Evolutionary conservation across 108 stramenopile species (phyloP).

Genomic region (Pelagomonas calceolata): DNA sequence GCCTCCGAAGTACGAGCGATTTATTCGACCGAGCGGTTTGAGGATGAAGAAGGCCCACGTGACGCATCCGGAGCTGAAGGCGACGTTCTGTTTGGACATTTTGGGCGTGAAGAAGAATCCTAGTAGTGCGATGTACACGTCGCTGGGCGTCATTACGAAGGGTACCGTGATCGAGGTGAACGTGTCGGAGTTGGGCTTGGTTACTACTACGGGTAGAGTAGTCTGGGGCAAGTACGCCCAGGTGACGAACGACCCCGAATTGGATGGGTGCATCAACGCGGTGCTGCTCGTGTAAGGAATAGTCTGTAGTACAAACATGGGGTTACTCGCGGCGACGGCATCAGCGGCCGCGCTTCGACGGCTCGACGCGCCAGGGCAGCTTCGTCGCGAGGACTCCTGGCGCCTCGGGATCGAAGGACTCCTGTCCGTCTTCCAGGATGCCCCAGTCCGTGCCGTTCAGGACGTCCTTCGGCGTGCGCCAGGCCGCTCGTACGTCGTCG

Average conservation of each 20-base stretch:
- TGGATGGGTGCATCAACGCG: slow-evolving; percentile 83
- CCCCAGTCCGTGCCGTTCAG: too few species aligned
- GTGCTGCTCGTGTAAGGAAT: slow-evolving; percentile 77
- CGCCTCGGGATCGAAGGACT: too few species aligned
- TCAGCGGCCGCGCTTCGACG: too few species aligned
- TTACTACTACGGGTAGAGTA: slow-evolving; percentile 94
- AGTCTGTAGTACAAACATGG: too few species aligned
- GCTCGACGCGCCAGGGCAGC: too few species aligned
- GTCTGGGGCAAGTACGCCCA: slow-evolving; percentile 99
- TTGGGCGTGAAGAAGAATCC: slow-evolving; percentile 99
- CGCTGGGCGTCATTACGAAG: slow-evolving; percentile 97
- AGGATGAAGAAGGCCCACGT: slow-evolving; percentile 98
- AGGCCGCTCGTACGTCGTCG: too few species aligned
- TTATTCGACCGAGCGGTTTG: slow-evolving; percentile 92
- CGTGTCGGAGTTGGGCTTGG: slow-evolving; percentile 90
- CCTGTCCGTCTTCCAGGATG: too few species aligned
- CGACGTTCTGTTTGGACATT: slow-evolving; percentile 95
- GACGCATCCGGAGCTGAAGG: slow-evolving; percentile 98
- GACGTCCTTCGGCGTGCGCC: too few species aligned
- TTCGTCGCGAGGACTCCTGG: too few species aligned
- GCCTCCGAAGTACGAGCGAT: slow-evolving; percentile 98
- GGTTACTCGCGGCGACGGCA: too few species aligned
- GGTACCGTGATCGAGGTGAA: slow-evolving; percentile 98
- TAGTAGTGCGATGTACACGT: slow-evolving; percentile 70
- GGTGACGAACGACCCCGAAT: slow-evolving; percentile 94